phyloP scores from a whole-genome alignment of 257 asterid species.

The Scutellaria barbata region DNA sequence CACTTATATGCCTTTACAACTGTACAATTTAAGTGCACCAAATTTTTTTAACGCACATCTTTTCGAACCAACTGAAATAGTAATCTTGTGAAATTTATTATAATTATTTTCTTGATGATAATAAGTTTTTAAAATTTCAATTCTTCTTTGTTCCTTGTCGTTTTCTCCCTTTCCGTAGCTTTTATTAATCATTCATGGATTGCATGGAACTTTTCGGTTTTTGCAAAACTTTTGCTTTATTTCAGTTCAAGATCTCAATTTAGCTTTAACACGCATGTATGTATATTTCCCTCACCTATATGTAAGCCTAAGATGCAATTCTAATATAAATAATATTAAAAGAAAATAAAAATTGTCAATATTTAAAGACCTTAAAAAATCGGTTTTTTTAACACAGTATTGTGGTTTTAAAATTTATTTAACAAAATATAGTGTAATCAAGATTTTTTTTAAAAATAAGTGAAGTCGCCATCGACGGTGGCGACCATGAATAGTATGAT shows the following conservation, averaged over 20 bases:
- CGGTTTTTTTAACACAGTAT: no score
- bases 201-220: constrained; percentile 40
- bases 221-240: constrained; percentile 34
- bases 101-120: not conserved
- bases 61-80: constrained; percentile 28
- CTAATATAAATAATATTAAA: no score
- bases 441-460: no score
- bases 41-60: constrained; percentile 43
- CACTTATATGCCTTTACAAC: constrained; percentile 49
- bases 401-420: no score
- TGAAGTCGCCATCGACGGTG: no score
- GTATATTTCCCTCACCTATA: not conserved
- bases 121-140: not conserved
- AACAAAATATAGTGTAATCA: no score
- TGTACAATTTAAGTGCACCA: constrained; percentile 42
- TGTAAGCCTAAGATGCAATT: not conserved
- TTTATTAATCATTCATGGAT: constrained; percentile 32
- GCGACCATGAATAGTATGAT: no score
- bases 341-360: no score
- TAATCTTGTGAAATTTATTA: not conserved
- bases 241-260: constrained; percentile 31
- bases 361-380: no score
- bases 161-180: constrained; percentile 30
- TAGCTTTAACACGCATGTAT: not conserved
- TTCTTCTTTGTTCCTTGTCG: constrained; percentile 26